Base-by-base conservation (phyloP, 2,329 filamentous ascomycete species). In the Truncatella angustata region DNA sequence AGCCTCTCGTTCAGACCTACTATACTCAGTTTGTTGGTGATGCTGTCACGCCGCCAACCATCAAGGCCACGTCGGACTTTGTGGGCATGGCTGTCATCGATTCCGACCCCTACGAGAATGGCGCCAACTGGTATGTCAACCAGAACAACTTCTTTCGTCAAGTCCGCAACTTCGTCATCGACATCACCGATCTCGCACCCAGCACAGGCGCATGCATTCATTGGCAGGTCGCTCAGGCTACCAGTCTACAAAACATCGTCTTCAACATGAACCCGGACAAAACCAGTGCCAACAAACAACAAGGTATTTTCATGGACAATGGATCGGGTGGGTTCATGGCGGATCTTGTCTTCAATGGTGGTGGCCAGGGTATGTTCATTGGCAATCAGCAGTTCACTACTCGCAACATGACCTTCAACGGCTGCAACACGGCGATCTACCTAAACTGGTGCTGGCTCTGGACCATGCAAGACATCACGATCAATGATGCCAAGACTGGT, bases 361-460 rank as follows among this genome's bases (percentile, higher is more conserved):
- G 91, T 56, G 81, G 82, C 59, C 85, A 86, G 59, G 90, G 91
- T 50, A 85, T 86, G 60, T 93, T 90, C 72, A 75, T 93, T 23
- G 91, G 91, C 46, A 91, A 86, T 71, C 91, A 96, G 73, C 91
- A 96, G 71, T 94, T 93, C 71, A 93, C 90, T 35, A 87, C 85
- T 24, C 86, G 90, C 59, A 94, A 95, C 71, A 65, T 94, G 66
- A 87, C 80, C 32, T 95, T 95, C 79, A 90, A 88, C 67, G 79
- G 82, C 69, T 92, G 88, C 75, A 80, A 90, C 65, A 95, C 90
- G 2, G 91, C 88, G 56, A 84, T 96, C 57, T 90, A 82, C 73
- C 88, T 94, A 85, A 91, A 91, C 76, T 96, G 91, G 91, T 90
- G 93, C 74, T 96, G 91, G 91, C 77, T 85, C 16, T 95, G 88